A percentile compares a stretch with the other conserved stretches of the same genome.
phyloP scores from a whole-genome alignment of 306 rosid species.

The Hippophae rhamnoides region DNA sequence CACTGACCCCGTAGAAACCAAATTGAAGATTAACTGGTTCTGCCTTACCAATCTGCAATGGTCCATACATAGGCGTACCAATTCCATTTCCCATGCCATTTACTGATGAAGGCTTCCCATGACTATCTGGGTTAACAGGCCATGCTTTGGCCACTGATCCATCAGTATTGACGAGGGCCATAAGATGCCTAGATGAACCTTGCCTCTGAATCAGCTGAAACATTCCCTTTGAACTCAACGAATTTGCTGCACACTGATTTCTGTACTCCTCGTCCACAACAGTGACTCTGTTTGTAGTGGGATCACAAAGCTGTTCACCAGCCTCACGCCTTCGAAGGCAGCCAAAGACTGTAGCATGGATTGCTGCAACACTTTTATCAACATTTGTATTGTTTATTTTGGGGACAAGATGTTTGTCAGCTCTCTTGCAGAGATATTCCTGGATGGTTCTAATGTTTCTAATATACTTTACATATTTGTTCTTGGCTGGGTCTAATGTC shows the following conservation, averaged over 20 bases:
- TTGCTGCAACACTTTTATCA: slow-evolving; percentile 95
- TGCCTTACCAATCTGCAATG: slow-evolving; percentile 51
- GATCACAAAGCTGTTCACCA: slow-evolving; percentile 79
- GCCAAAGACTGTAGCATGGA: slow-evolving; percentile 94
- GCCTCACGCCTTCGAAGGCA: slow-evolving; percentile 81
- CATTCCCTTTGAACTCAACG: slow-evolving; percentile 92
- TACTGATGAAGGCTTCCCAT: slow-evolving; percentile 60
- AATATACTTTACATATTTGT: slow-evolving; percentile 90
- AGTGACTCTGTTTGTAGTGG: slow-evolving; percentile 64
- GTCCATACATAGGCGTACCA: slow-evolving; percentile 48
- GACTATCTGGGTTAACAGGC: slow-evolving; percentile 67
- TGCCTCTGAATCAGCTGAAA: slow-evolving; percentile 85
- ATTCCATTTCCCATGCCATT: slow-evolving; percentile 34
- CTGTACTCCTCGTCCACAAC: slow-evolving; percentile 85
- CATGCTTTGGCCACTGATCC: slow-evolving; percentile 97
- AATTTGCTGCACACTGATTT: slow-evolving; percentile 78
- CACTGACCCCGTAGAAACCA: slow-evolving; percentile 90
- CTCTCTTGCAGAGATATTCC: slow-evolving; percentile 91
- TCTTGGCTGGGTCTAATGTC: slow-evolving; percentile 94
- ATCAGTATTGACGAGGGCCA: slow-evolving; percentile 86
- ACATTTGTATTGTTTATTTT: slow-evolving; percentile 96
- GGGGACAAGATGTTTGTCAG: slow-evolving; percentile 96
- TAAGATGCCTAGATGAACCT: slow-evolving; percentile 76
- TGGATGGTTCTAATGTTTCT: slow-evolving; percentile 92
- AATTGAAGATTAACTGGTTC: slow-evolving; percentile 93